Conservation (phyloP, 805 yeast genomes). For the Candida boidinii region DNA sequence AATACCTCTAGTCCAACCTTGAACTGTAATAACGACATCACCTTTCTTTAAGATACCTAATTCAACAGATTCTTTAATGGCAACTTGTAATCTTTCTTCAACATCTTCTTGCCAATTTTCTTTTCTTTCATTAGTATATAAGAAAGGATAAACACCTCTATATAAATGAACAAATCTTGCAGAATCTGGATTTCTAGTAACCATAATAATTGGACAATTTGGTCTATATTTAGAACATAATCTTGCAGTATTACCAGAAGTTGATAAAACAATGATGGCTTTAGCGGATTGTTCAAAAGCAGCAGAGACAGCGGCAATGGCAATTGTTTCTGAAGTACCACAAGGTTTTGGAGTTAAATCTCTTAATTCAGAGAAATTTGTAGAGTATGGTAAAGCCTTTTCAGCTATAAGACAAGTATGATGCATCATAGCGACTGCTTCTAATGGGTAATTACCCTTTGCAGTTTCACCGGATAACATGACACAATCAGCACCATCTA, state of each 20-base stretch:
- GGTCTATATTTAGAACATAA: slow-evolving; percentile 97
- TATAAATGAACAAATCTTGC: slow-evolving; percentile 95
- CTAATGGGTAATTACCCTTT: slow-evolving; percentile 96
- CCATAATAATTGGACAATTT: slow-evolving; percentile 93
- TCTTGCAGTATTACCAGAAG: slow-evolving; percentile 94
- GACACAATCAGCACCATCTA: slow-evolving; percentile 99
- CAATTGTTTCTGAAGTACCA: slow-evolving; percentile 91
- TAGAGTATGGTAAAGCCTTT: slow-evolving; percentile 85
- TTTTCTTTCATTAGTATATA: slow-evolving; percentile 55
- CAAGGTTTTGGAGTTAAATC: slow-evolving; percentile 81
- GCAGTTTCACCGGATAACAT: slow-evolving; percentile 99
- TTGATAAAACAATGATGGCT: slow-evolving; percentile 93
- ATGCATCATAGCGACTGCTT: slow-evolving; percentile 98
- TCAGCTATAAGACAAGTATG: slow-evolving; percentile 95
- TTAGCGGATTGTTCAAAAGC: slow-evolving; percentile 93
- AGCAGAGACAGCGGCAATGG: slow-evolving; percentile 94
- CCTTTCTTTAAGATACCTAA: slow-evolving; percentile 82
- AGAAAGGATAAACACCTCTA: slow-evolving; percentile 98
- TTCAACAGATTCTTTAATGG: slow-evolving; percentile 80
- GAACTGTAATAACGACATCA: slow-evolving; percentile 87
- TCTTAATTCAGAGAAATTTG: slow-evolving; percentile 81
- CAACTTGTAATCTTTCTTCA: slow-evolving; percentile 89
- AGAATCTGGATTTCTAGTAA: slow-evolving; percentile 87
- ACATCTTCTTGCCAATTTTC: slow-evolving; percentile 95
- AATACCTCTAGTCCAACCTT: slow-evolving; percentile 98